Base-by-base conservation (phyloP, 352 stramenopile species). In the Phytophthora hibernalis region DNA sequence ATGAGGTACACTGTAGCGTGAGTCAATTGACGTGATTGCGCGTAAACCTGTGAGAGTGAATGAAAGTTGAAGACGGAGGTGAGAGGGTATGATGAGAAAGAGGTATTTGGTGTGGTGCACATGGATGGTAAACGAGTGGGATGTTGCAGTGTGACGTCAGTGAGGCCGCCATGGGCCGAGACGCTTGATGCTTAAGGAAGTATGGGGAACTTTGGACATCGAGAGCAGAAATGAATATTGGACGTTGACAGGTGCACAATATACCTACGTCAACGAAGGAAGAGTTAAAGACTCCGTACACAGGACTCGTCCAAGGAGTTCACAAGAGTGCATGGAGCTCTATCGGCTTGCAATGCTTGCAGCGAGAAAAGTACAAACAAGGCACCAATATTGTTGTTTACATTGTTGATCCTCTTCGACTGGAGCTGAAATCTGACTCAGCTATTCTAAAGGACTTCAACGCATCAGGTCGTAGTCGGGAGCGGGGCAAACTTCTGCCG, bases 401-500 rank as follows among this genome's bases (percentile, higher is more conserved):
- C 31, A 15, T 38, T 38, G 13, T 38, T 15, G 31, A 15, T 38
- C 13, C 31, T 21, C n/a, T 45, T 45, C 8, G n/a, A 24, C 21
- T 31, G 10, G 9, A 50, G 18, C 21, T 50, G 35, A 18, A 44
- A 44, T 10, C 15, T 43, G 13, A 20, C 37, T n/a, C 37, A 20
- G 12, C 12, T 43, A 8, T 2, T n/a, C 12, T 20, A 16, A 5
- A 44, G n/a, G 1, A 1, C 16, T 18, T 21, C 18, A 2, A 21
- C 20, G 31, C 7, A 18, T 52, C 21, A 48, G 18, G 42, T 9
- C 12, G 61, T 68, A 8, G 43, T 18, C 49, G 50, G 42, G 40
- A 75, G 50, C 9, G 57, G 50, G 2, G 65, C 68, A 58, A 91
- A 93, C 16, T 82, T 77, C 30, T 80, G 66, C 20, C 77, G 72